Evolutionary conservation across 2,329 filamentous ascomycete species (phyloP).

Genomic region (Monosporascus ibericus): DNA sequence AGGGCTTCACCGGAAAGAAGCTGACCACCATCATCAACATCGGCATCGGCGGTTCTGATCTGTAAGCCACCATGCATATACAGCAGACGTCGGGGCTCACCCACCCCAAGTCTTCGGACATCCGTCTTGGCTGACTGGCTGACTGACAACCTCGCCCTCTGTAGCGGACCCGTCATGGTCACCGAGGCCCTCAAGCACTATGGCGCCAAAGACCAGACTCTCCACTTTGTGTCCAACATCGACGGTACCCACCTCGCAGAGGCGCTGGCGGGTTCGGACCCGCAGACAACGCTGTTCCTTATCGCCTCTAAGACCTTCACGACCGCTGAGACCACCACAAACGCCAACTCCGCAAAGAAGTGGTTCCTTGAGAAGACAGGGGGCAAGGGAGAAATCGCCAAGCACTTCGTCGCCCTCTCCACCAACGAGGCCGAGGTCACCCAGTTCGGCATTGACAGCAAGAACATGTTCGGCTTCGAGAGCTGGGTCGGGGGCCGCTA

Average conservation of each 20-base stretch:
- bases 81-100: not conserved
- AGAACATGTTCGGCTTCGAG: conserved; percentile 99
- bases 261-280: conserved; percentile 80
- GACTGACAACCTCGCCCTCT: not conserved
- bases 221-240: conserved; percentile 99
- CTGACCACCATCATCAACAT: conserved; percentile 96
- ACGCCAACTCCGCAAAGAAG: conserved; percentile 91
- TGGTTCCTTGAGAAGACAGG: conserved; percentile 87
- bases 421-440: conserved; percentile 93
- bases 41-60: conserved; percentile 95
- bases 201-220: conserved; percentile 73
- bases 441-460: conserved; percentile 97
- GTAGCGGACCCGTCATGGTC: conserved; percentile 94
- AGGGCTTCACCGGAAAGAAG: conserved; percentile 94
- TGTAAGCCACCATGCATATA: conserved; percentile 52
- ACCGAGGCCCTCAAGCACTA: conserved; percentile 96
- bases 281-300: conserved; percentile 97
- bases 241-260: conserved; percentile 97
- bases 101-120: not conserved
- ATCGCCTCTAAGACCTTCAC: conserved; percentile 99
- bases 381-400: conserved; percentile 81
- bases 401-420: conserved; percentile 97
- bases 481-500: conserved; percentile 98
- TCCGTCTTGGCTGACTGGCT: not conserved
- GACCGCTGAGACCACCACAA: conserved; percentile 93